phyloP scores from a whole-genome alignment of 257 asterid genomes.

The Rhazya stricta region DNA sequence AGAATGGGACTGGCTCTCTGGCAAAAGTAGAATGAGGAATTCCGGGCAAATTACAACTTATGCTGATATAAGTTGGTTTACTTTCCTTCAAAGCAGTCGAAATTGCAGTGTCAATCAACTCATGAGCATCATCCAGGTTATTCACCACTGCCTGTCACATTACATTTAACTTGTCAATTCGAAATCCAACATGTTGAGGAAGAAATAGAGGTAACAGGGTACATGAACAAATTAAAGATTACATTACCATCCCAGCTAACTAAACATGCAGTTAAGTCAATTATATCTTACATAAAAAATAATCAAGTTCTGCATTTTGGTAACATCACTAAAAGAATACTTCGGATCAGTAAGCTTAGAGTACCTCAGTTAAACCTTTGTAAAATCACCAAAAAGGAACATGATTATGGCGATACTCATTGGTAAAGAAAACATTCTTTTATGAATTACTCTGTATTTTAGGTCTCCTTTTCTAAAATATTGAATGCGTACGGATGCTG shows the following conservation, averaged over 20 bases:
- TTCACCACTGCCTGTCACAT: slow-evolving; percentile 32
- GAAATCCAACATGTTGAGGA: neutral
- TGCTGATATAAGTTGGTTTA: slow-evolving; percentile 35
- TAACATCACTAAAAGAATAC: neutral
- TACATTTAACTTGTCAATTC: slow-evolving; percentile 3
- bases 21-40: slow-evolving; percentile 32
- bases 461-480: no score
- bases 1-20: slow-evolving; percentile 31
- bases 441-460: no score
- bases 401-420: no score
- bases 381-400: no score
- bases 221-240: neutral
- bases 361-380: neutral
- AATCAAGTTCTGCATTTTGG: neutral
- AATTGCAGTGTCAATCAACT: slow-evolving; percentile 34
- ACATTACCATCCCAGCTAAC: neutral
- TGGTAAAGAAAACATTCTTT: no score
- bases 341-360: neutral
- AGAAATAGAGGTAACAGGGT: neutral
- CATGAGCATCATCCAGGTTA: slow-evolving; percentile 28
- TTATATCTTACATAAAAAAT: neutral
- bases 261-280: neutral
- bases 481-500: no score
- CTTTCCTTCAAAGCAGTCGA: slow-evolving; percentile 34
- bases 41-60: slow-evolving; percentile 28